Evolutionary conservation across 164 flowering plant genomes (phyloP), one percentile per base, ranked within the genome.

Genomic region (Vitis rotundifolia): DNA sequence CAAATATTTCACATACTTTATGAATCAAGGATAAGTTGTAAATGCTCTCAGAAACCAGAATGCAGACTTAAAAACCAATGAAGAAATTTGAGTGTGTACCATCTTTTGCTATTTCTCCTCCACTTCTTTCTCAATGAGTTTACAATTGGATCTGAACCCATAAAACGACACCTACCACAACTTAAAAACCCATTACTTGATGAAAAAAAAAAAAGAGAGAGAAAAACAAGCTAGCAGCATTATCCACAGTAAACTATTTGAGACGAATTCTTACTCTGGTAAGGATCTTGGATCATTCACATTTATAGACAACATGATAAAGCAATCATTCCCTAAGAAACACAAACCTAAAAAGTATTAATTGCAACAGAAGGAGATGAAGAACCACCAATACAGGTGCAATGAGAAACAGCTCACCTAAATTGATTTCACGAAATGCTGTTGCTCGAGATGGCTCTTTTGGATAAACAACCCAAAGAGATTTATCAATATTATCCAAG

Each of bases 91-190:
- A 49, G 64, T 54, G 12, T 8, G 53, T 85, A 89, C 97, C 97
- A 90, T 78, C 51, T 74, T 61, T 73, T 82, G 76, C 85, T 62
- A 78, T 89, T 88, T 78, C 82, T 80, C 67, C 67, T 70, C 97
- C 95, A 90, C 31, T 22, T 76, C 70, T 75, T 79, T 69, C 78
- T 83, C 74, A 87, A 65, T 4, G 73, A 69, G 73, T 84, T 75
- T 49, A 86, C 81, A 12, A 26, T 49, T n/a, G 83, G 51, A 79
- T 79, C 85, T 51, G 92, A 79, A 69, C 93, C 93, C 68, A 92
- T 64, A 73, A 92, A 87, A 37, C 97, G 94, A 65, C 89, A 87
- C 79, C 97, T 92, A 67, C 15, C 51, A 66, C 64, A 77, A 68
- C 15, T 65, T 19, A 55, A 18, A 18, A 62, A 55, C 3, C 15